Evolutionary conservation across 2,329 filamentous ascomycete species (phyloP).

Genomic region (Clarireedia hainanense): DNA sequence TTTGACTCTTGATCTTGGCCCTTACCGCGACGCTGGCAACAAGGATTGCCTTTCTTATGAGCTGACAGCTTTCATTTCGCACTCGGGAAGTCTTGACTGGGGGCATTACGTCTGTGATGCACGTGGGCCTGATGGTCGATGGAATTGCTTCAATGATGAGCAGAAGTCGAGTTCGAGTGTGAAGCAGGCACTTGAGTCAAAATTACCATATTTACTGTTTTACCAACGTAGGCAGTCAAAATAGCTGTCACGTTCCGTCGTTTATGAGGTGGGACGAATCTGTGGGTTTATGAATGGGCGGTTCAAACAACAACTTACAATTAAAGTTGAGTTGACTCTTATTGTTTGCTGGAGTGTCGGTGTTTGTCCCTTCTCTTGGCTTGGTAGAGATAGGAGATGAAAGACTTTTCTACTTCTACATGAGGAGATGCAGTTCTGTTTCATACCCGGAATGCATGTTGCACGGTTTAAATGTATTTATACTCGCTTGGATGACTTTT

Average conservation of each 20-base stretch:
- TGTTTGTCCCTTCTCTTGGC: too few species aligned
- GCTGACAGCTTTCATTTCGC: conserved; percentile 26
- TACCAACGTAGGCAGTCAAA: conserved; percentile 7
- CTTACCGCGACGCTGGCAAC: conserved; percentile 12
- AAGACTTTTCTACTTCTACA: too few species aligned
- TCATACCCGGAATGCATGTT: too few species aligned
- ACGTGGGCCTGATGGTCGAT: conserved; percentile 16
- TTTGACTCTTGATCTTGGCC: conserved; percentile 20
- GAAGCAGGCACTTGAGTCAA: conserved; percentile 5
- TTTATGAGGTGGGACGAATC: neutral
- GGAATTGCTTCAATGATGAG: conserved; percentile 21
- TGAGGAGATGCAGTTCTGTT: too few species aligned
- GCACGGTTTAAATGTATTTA: too few species aligned
- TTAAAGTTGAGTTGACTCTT: too few species aligned
- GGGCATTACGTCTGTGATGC: conserved; percentile 24
- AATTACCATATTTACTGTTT: conserved; percentile 7
- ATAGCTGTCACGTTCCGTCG: neutral
- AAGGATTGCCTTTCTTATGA: conserved; percentile 20
- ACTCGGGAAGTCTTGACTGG: conserved; percentile 15
- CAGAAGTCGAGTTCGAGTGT: conserved; percentile 20
- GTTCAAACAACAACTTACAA: neutral
- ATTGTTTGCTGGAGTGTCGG: too few species aligned
- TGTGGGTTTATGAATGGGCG: neutral
- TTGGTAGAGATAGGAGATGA: too few species aligned
- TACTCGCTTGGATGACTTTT: too few species aligned